Conservation (phyloP, 2,329 filamentous ascomycete species). For the Colletotrichum cuscutae region DNA sequence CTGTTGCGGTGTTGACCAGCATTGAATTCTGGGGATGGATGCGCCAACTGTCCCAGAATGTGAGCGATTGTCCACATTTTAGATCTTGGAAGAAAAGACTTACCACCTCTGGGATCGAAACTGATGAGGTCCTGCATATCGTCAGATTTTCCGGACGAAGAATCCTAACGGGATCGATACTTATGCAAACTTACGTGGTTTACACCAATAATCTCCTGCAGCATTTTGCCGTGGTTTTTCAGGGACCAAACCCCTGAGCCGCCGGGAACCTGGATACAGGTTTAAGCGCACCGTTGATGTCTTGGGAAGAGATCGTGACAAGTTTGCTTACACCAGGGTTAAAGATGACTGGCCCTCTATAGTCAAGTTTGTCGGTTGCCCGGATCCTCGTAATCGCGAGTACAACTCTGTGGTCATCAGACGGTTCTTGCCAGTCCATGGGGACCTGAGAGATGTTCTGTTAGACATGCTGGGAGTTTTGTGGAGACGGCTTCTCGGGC, state of each 20-base stretch:
- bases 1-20: conserved; percentile 57
- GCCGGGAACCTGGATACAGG: conserved; percentile 54
- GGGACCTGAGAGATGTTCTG: conserved; percentile 46
- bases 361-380: conserved; percentile 41
- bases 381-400: conserved; percentile 46
- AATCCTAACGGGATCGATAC: background rate
- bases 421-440: conserved; percentile 47
- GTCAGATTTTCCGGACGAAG: background rate
- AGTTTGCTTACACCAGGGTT: conserved; percentile 45
- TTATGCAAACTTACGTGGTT: conserved; percentile 50
- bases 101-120: conserved; percentile 61
- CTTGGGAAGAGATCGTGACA: background rate
- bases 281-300: background rate
- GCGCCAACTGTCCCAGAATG: conserved; percentile 49
- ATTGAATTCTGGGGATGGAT: conserved; percentile 61
- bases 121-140: conserved; percentile 57
- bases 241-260: conserved; percentile 55
- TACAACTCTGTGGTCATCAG: conserved; percentile 41
- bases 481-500: background rate
- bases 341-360: conserved; percentile 45
- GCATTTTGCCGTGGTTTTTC: conserved; percentile 41
- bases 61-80: background rate
- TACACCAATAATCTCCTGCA: conserved; percentile 57
- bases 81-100: conserved; percentile 14
- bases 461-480: background rate